These are phyloP conservation scores for Ceriops zippeliana DNA, from an alignment of 345 rosid genomes.

Conservation along the genomic window DNA sequence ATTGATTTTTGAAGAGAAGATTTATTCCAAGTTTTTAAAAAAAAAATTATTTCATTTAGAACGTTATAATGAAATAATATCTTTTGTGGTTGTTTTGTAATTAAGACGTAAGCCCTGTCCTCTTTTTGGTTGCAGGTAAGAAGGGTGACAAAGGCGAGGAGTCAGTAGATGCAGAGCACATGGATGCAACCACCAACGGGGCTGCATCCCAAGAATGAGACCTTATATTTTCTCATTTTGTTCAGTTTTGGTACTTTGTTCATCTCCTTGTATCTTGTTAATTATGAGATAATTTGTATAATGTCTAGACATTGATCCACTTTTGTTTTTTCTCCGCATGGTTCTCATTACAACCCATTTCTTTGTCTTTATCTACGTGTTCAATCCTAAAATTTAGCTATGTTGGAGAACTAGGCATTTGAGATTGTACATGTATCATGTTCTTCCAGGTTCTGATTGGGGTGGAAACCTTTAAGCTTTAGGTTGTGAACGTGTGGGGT, in stretches of 20 bases:
- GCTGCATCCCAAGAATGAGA: slow-evolving; percentile 38
- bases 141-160: slow-evolving; percentile 64
- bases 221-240: not conserved
- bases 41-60: no score
- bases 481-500: no score
- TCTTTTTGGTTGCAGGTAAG: slow-evolving; percentile 49
- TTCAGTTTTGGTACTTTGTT: slow-evolving; percentile 52
- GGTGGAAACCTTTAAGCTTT: no score
- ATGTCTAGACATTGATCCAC: slow-evolving; percentile 27
- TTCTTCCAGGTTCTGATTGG: no score
- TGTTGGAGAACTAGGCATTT: no score
- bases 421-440: no score
- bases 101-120: not conserved
- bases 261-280: slow-evolving; percentile 31
- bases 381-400: not conserved
- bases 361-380: not conserved
- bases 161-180: slow-evolving; percentile 55
- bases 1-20: no score
- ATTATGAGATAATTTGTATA: slow-evolving; percentile 24
- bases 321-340: not conserved
- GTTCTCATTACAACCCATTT: not conserved
- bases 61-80: no score
- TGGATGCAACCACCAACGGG: slow-evolving; percentile 55
- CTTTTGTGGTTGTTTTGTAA: not conserved
- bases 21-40: no score